These are phyloP conservation scores for Pichia heedii DNA, from an alignment of 805 yeast species.

Conservation along the genomic window DNA sequence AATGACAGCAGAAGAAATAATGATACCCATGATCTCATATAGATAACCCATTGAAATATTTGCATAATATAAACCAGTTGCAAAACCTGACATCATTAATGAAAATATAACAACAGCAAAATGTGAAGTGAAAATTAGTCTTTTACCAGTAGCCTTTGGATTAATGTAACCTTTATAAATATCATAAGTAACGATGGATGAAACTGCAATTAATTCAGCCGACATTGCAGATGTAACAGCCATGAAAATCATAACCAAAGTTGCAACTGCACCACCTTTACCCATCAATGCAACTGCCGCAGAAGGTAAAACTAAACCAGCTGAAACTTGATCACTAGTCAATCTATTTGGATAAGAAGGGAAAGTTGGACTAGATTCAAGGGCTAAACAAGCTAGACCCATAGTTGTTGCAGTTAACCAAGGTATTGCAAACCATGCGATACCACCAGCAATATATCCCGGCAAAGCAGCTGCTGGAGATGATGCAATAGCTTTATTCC, in stretches of 20 bases:
- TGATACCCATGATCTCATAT: constrained; percentile 82
- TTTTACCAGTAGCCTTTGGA: constrained; percentile 70
- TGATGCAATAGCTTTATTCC: constrained; percentile 76
- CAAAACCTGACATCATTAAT: constrained; percentile 67
- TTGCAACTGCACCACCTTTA: constrained; percentile 79
- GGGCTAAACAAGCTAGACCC: constrained; percentile 77
- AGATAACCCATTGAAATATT: constrained; percentile 81
- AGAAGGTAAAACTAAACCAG: constrained; percentile 73
- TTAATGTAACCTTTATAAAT: constrained; percentile 73
- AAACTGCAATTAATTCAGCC: constrained; percentile 82
- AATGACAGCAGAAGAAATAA: constrained; percentile 77
- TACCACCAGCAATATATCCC: constrained; percentile 81
- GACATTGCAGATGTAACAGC: constrained; percentile 91
- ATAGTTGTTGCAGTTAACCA: constrained; percentile 72
- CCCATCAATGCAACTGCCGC: constrained; percentile 84
- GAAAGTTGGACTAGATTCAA: constrained; percentile 62
- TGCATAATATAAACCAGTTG: constrained; percentile 75
- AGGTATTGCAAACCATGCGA: constrained; percentile 90
- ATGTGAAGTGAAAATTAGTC: constrained; percentile 63
- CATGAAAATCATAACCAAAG: constrained; percentile 74
- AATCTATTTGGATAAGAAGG: constrained; percentile 70
- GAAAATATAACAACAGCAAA: constrained; percentile 48
- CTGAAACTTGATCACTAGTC: constrained; percentile 58
- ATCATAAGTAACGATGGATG: constrained; percentile 80
- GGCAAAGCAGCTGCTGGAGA: constrained; percentile 78